Conservation (phyloP, 78 protist species). For the Dictyostelium capitatum region DNA sequence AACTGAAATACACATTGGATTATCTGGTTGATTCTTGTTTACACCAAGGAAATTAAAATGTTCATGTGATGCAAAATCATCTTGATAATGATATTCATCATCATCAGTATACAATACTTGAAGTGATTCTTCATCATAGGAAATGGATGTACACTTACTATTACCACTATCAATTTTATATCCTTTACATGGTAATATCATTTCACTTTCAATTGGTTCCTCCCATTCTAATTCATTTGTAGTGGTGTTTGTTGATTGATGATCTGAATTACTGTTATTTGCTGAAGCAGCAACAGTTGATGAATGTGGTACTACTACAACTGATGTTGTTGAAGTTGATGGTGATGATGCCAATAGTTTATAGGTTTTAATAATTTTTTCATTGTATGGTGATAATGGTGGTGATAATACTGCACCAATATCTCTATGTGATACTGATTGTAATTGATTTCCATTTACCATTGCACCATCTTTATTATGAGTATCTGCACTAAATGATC, state of each 20-base stretch:
- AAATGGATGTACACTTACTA: neutral
- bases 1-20: slow-evolving; percentile 15
- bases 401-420: slow-evolving; percentile 1
- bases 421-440: neutral
- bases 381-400: neutral
- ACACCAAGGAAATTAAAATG: slow-evolving; percentile 66
- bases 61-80: slow-evolving; percentile 23
- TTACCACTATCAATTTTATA: slow-evolving; percentile 50
- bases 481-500: slow-evolving; percentile 26
- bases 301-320: neutral
- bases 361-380: slow-evolving; percentile 24
- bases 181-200: slow-evolving; percentile 24
- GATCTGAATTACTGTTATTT: neutral
- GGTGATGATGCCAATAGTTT: slow-evolving; percentile 58
- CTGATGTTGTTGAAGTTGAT: neutral
- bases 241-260: neutral
- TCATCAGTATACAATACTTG: slow-evolving; percentile 27
- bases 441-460: neutral
- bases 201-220: neutral
- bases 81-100: slow-evolving; percentile 34
- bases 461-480: neutral
- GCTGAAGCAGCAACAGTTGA: neutral
- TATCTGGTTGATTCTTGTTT: slow-evolving; percentile 35
- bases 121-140: neutral
- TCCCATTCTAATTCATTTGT: slow-evolving; percentile 42